Base-by-base conservation (phyloP, 1,284 basidiomycete genomes). In the Gomphus sp. region DNA sequence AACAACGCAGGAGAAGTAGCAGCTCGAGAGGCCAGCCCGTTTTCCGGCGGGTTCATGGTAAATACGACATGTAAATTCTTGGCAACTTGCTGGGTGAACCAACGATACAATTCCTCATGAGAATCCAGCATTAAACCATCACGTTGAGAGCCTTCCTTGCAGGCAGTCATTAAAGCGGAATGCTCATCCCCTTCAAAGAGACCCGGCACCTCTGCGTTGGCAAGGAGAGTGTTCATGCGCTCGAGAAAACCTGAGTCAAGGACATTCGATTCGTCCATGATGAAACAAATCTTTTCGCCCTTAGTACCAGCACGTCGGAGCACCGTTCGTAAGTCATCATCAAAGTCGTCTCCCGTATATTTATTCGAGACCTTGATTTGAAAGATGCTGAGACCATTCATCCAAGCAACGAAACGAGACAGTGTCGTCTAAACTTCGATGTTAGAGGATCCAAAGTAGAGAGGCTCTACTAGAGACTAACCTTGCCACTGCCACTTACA, bases 201-300 rank as follows among this genome's bases (percentile, higher is more conserved):
- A 70, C 98, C 97, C 0, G 97, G 97, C 16, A 99, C 96, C 72
- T 99, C 97, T n/a, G 96, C 96, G 67, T 99, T 99, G 44, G 97
- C 98, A 12, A 99, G 82, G 4, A 99, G 82, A 0, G 95, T 99
- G 72, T 99, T 99, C 93, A 99, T 98, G 37, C 97, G 85, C 71
- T 99, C 97, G 62, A 99, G 76, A 79, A 99, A 98, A 59, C 97
- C 97, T 5, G 97, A 94, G 70, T 99, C 96, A 43, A 98, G 86
- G 33, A 99, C 95, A 68, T 99, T 99, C 1, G 93, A 97, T 72
- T 99, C 97, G 72, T 99, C 97, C 95, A 99, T 98, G 73, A 99
- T 98, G 80, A 99, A 99, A 70, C 94, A 98, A 45, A 99, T 90
- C 74, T 98, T 98, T 73, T 99, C 97, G 65, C 93, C 95, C 70